These are phyloP conservation scores for Brassica nigra DNA, from an alignment of 345 rosid species.

Conservation along the genomic window DNA sequence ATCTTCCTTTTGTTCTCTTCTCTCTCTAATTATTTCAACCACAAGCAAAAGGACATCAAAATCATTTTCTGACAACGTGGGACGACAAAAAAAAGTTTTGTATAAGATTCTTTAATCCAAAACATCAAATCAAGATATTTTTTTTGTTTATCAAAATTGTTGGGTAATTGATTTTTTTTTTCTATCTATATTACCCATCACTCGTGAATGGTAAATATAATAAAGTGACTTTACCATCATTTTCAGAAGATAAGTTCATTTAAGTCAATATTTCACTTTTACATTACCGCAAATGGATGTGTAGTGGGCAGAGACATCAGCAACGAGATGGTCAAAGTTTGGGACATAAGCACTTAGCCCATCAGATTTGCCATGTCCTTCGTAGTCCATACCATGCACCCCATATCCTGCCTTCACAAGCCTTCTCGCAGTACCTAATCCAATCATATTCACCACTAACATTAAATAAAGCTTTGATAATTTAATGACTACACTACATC, in stretches of 20 bases:
- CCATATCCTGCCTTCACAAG: constrained; percentile 71
- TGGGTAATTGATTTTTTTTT: background rate
- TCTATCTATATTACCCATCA: background rate
- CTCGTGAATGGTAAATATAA: background rate
- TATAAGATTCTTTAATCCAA: background rate
- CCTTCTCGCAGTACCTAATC: constrained; percentile 67
- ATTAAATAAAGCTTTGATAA: background rate
- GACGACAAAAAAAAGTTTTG: background rate
- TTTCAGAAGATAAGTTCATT: background rate
- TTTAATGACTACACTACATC: background rate
- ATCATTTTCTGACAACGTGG: background rate
- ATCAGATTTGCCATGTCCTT: constrained; percentile 90
- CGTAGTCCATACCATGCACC: constrained; percentile 80
- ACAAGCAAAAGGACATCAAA: background rate
- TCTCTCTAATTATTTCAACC: constrained; percentile 48
- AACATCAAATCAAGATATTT: background rate
- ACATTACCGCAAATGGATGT: constrained; percentile 56
- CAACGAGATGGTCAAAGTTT: constrained; percentile 60
- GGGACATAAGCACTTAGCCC: constrained; percentile 58
- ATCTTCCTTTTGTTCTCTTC: constrained; percentile 60
- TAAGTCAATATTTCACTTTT: background rate
- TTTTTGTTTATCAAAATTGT: background rate
- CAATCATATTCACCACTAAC: background rate
- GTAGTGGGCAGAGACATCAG: constrained; percentile 63
- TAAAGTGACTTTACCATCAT: background rate